Conservation (phyloP, 2,329 filamentous ascomycete genomes). For the Hypoxylon sp. region DNA sequence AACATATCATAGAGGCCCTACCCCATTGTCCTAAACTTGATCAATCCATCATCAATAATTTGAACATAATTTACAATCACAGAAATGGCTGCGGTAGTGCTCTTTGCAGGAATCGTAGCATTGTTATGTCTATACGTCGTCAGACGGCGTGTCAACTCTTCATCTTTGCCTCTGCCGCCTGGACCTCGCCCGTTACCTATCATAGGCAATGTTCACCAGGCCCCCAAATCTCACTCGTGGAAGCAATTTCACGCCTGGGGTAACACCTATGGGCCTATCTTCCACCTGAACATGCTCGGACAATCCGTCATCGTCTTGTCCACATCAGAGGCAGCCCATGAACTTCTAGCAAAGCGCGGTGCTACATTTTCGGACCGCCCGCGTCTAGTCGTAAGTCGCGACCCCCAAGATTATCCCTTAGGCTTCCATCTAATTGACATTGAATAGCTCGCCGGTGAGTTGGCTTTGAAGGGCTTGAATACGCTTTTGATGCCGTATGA, state of each 20-base stretch:
- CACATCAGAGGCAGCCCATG: slow-evolving; percentile 30
- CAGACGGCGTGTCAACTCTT: background rate
- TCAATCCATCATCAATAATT: background rate
- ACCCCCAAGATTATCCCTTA: background rate
- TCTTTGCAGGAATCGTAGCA: background rate
- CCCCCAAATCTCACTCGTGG: slow-evolving; percentile 37
- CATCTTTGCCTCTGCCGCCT: slow-evolving; percentile 27
- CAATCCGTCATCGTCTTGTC: slow-evolving; percentile 44
- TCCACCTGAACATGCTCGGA: slow-evolving; percentile 43
- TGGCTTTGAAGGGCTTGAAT: slow-evolving; percentile 56
- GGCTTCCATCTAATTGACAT: background rate
- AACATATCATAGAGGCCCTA: background rate
- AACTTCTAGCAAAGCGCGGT: slow-evolving; percentile 42
- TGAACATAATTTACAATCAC: background rate
- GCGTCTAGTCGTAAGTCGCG: slow-evolving; percentile 46
- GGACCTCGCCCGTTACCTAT: slow-evolving; percentile 38
- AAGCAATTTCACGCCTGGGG: slow-evolving; percentile 40
- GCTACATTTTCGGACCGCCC: slow-evolving; percentile 43
- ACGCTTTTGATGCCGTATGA: slow-evolving; percentile 52
- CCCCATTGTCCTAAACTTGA: background rate
- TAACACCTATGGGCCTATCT: slow-evolving; percentile 39
- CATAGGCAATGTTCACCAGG: slow-evolving; percentile 45
- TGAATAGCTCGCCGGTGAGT: slow-evolving; percentile 46
- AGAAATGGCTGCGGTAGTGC: slow-evolving; percentile 2
- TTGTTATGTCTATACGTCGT: background rate